These are phyloP conservation scores for Xylariales sp. DNA, from an alignment of 2,329 filamentous ascomycete species.

Conservation along the genomic window DNA sequence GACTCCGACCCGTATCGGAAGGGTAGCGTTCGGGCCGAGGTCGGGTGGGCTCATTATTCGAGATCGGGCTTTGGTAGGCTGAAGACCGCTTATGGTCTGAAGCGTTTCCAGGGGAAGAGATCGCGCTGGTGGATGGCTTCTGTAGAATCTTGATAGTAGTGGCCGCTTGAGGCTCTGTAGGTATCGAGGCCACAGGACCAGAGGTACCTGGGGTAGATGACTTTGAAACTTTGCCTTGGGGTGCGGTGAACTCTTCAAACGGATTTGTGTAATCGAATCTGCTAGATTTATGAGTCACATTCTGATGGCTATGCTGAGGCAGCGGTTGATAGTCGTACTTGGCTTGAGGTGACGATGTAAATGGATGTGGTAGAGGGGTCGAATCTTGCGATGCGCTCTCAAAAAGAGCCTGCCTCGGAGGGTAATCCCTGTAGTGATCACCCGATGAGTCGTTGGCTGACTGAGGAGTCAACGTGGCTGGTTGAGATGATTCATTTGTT, in stretches of 20 bases:
- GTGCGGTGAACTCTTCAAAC: conserved; percentile 58
- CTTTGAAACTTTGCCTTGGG: conserved; percentile 57
- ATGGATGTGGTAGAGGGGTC: conserved; percentile 46
- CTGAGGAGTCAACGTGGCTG: conserved; percentile 59
- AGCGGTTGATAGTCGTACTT: conserved; percentile 48
- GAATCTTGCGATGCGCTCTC: conserved; percentile 44
- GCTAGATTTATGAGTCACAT: conserved; percentile 42
- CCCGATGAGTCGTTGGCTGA: conserved; percentile 52
- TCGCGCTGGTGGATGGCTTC: conserved; percentile 56
- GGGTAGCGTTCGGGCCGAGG: conserved; percentile 48
- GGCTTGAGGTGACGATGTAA: conserved; percentile 43
- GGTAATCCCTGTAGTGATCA: conserved; percentile 46
- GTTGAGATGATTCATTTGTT: conserved; percentile 57
- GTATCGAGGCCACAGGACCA: conserved; percentile 43
- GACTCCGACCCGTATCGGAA: conserved; percentile 43
- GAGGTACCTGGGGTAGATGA: conserved; percentile 51
- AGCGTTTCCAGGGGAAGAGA: conserved; percentile 48
- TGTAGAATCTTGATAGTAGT: conserved; percentile 62
- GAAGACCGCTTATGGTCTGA: conserved; percentile 39
- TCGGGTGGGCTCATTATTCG: conserved; percentile 57
- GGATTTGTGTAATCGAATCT: conserved; percentile 54
- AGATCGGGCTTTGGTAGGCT: conserved; percentile 57
- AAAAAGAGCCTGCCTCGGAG: conserved; percentile 38
- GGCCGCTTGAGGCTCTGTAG: conserved; percentile 48
- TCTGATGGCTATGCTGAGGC: conserved; percentile 45